A percentile compares a stretch with the other conserved stretches of the same genome.
phyloP scores from a whole-genome alignment of 1,284 basidiomycete species.

The Austroboletus olivaceoglutinosus region DNA sequence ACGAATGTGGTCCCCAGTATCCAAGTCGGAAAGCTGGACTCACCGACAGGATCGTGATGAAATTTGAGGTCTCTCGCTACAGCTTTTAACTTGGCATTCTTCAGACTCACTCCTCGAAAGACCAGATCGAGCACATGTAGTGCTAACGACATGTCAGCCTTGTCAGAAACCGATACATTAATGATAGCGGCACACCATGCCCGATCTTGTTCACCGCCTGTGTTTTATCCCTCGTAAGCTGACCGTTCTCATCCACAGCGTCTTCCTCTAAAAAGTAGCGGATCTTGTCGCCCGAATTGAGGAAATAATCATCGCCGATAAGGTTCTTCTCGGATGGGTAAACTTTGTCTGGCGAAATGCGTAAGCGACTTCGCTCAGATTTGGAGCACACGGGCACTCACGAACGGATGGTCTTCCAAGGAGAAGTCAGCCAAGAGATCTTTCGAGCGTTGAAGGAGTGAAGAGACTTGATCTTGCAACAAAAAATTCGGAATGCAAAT shows the following conservation, averaged over 20 bases:
- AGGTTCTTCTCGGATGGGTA: conserved; percentile 77
- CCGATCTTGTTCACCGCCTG: conserved; percentile 83
- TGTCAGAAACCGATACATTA: neutral
- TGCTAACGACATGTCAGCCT: conserved; percentile 38
- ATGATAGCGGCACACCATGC: conserved; percentile 51
- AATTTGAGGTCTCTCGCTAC: conserved; percentile 75
- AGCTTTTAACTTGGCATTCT: conserved; percentile 65
- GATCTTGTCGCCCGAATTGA: conserved; percentile 90
- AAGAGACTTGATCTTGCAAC: conserved; percentile 50
- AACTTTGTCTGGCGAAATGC: conserved; percentile 73
- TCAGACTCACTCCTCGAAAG: conserved; percentile 75
- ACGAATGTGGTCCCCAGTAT: too few species aligned
- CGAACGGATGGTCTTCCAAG: conserved; percentile 78
- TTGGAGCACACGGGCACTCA: conserved; percentile 28
- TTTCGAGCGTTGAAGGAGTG: conserved; percentile 69
- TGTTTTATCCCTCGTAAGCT: conserved; percentile 74
- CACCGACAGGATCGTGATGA: conserved; percentile 81
- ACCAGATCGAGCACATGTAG: conserved; percentile 82
- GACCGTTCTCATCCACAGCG: conserved; percentile 61
- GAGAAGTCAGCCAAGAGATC: conserved; percentile 76
- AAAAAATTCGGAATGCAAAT: conserved; percentile 78
- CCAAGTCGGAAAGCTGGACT: too few species aligned
- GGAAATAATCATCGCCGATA: conserved; percentile 90
- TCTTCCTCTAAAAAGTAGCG: conserved; percentile 87
- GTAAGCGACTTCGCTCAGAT: neutral